phyloP scores from a whole-genome alignment of 176 grass and related monocot species.

The Neostapfia colusana region DNA sequence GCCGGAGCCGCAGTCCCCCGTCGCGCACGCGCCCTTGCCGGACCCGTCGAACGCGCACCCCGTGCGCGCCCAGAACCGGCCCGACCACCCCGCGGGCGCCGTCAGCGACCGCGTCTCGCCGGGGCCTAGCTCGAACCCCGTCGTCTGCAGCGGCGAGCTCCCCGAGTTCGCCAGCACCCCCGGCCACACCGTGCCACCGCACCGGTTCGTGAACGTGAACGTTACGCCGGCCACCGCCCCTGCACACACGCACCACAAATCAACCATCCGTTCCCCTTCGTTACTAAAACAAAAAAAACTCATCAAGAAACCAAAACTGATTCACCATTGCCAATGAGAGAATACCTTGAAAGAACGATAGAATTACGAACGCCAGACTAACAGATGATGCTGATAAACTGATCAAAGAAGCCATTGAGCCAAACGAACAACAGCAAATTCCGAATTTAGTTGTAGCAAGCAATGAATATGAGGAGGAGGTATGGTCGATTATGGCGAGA shows the following conservation, averaged over 20 bases:
- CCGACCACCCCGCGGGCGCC: conserved; percentile 73
- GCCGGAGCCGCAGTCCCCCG: conserved; percentile 80
- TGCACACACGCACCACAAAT: not conserved
- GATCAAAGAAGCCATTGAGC: conserved; percentile 44
- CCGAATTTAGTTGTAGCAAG: not conserved
- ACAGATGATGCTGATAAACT: not conserved
- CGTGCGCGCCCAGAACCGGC: conserved; percentile 91
- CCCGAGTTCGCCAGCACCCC: conserved; percentile 85
- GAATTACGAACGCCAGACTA: not conserved
- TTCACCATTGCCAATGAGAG: not conserved
- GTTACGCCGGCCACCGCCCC: conserved; percentile 42
- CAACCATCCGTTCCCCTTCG: not conserved
- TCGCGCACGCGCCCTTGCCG: conserved; percentile 63
- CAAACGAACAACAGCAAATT: not conserved
- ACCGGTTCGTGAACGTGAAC: conserved; percentile 93
- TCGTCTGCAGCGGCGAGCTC: conserved; percentile 57
- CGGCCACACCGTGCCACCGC: conserved; percentile 84
- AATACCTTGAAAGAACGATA: conserved; percentile 38
- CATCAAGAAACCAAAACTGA: not conserved
- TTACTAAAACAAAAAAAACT: not conserved
- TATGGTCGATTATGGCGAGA: conserved; percentile 5
- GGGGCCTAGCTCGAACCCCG: conserved; percentile 68
- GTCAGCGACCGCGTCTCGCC: conserved; percentile 55
- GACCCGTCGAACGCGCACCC: conserved; percentile 70
- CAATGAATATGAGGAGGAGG: not conserved